These are phyloP conservation scores for Brassica juncea DNA, from an alignment of 345 rosid genomes.

Conservation along the genomic window DNA sequence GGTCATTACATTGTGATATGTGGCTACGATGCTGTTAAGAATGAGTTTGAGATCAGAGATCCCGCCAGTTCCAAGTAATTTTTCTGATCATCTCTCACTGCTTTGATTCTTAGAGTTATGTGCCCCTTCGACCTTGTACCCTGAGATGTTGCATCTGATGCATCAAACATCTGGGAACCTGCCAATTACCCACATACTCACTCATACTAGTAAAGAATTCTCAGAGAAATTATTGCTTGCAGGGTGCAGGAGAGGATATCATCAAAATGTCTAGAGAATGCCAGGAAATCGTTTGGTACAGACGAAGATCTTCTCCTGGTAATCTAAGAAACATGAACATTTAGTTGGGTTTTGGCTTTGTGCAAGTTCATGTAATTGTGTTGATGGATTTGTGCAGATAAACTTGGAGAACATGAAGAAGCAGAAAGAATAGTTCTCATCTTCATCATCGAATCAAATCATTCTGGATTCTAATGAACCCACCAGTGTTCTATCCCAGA, in stretches of 20 bases:
- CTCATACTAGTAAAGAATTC: neutral
- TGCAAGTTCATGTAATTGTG: neutral
- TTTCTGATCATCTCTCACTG: neutral
- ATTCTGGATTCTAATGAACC: constrained; percentile 5
- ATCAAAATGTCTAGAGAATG: constrained; percentile 70
- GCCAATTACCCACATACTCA: neutral
- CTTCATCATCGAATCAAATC: neutral
- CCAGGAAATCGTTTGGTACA: constrained; percentile 73
- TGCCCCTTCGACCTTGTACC: neutral
- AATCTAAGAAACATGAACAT: constrained; percentile 24
- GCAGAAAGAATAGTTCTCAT: constrained; percentile 5
- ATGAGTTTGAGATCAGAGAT: constrained; percentile 97
- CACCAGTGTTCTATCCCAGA: constrained; percentile 5
- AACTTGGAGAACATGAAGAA: constrained; percentile 38
- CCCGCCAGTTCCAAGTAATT: constrained; percentile 88
- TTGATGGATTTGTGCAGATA: constrained; percentile 29
- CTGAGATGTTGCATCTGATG: constrained; percentile 7
- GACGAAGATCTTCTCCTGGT: constrained; percentile 91
- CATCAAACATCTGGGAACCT: neutral
- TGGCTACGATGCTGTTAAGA: constrained; percentile 69
- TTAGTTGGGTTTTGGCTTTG: constrained; percentile 5
- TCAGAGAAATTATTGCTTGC: constrained; percentile 1
- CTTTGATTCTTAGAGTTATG: neutral
- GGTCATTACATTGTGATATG: constrained; percentile 94
- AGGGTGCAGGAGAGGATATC: constrained; percentile 66